Conservation (phyloP, 345 rosid species). For the Citropsis articulata region DNA sequence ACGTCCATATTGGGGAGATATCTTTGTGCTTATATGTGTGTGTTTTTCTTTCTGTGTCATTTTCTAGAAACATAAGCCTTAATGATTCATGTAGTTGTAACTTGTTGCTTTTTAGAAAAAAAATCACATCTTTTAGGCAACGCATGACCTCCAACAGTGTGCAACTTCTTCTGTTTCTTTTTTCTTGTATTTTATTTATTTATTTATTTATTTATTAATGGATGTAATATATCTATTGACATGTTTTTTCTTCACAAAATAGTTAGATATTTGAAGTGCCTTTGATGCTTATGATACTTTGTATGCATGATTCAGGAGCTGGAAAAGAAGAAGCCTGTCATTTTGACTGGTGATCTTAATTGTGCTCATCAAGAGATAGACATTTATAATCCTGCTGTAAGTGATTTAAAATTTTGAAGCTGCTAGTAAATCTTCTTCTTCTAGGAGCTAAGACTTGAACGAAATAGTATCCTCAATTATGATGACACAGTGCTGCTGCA, state of each 20-base stretch:
- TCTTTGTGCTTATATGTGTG: not conserved
- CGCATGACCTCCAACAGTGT: not conserved
- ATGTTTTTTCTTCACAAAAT: not conserved
- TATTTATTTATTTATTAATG: too few species aligned
- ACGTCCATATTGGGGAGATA: not conserved
- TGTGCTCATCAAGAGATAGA: slow-evolving; percentile 98
- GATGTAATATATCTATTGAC: not conserved
- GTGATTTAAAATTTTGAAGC: slow-evolving; percentile 19
- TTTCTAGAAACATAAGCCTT: not conserved
- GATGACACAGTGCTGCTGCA: not conserved
- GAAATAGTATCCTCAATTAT: not conserved
- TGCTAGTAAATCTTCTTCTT: not conserved
- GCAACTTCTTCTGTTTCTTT: not conserved
- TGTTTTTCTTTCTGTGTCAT: not conserved
- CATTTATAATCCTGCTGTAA: slow-evolving; percentile 76
- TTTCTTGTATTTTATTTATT: not conserved
- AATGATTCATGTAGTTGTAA: not conserved
- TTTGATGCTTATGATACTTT: not conserved
- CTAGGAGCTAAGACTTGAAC: not conserved
- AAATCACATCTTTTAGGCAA: not conserved
- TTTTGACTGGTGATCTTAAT: slow-evolving; percentile 90
- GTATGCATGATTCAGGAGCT: slow-evolving; percentile 55
- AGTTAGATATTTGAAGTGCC: not conserved
- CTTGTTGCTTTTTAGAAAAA: not conserved
- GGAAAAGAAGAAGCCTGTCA: slow-evolving; percentile 93